Evolutionary conservation across 306 rosid genomes (phyloP), one percentile per base, ranked within the genome.

Genomic region (Trifolium fragiferum): DNA sequence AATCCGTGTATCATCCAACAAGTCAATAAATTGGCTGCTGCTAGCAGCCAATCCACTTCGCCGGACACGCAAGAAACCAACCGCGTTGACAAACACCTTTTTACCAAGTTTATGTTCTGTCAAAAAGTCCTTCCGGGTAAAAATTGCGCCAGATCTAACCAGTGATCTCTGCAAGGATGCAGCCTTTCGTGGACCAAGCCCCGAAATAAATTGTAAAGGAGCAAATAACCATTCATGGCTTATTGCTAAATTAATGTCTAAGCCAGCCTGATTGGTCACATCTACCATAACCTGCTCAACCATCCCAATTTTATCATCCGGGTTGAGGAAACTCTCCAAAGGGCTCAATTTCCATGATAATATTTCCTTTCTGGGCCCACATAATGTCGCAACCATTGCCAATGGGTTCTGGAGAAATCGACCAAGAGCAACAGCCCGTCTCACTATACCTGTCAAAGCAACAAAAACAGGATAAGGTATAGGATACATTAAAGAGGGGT

Each of bases 151-250:
- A 68, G 93, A 87, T 84, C 96, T 89, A 57, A 95, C 96, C 82
- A 95, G 75, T 18, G 97, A 92, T 78, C 96, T 83, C 79, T 95
- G 97, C 73, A 95, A 81, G 73, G 90, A 95, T 68, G 98, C 95
- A 47, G 99, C 97, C 80, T 95, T 95, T 79, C 99, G 90, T 8
- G 98, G 99, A 78, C 99, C 99, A 81, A 95, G 96, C 75, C 99
- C 99, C 78, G 98, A 91, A 82, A 90, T 83, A 81, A 92, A 92
- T 68, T 95, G 98, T 75, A 95, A 79, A 6, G 99, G 93, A 70
- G 92, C 84, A 79, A 95, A 95, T 81, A 95, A 75, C 99, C 99
- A 95, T 75, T 95, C 99, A 11, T 95, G 98, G 65, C 89, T 84
- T 18, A 89, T 84, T 66, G 99, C 96, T 81, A 95, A 80, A 89